Base-by-base conservation (phyloP, 169 alveolate genomes). In the Plasmodium ovale region DNA sequence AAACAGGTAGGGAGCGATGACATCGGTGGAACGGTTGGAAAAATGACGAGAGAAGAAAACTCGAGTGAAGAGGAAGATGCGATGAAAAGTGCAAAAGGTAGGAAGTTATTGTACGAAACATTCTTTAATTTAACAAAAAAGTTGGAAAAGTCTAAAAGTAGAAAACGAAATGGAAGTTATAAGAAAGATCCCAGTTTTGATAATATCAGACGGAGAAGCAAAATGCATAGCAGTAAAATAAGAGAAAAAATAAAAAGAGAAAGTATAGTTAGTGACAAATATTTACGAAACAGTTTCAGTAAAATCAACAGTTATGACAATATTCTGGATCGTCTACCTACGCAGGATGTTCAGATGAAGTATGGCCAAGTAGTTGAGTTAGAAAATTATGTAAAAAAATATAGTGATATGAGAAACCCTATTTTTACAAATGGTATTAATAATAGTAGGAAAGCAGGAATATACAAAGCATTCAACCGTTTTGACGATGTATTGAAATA, bases 101-200 rank as follows among this genome's bases (percentile, higher is more conserved):
- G 25, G 44, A 54, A 54, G 12, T 16, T 12, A 54, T 72, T 72
- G 21, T 72, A 53, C 54, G 60, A 29, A 25, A 44, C 87, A 19
- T 72, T 72, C 54, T 33, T 72, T 16, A 19, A 72, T 72, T 29
- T 72, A 53, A 72, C 87, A 62, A 33, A 51, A 5, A 72, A 72
- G 67, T 72, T 33, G 16, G 87, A 29, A 19, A 72, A 58, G 33
- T 29, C 54, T 12, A 31, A 72, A 53, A 72, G 35, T 7, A 58
- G 33, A n/a, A 54, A 72, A 72, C 59, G 12, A 3, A 21, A 19
- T 4, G 44, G 3, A 21, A 4, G 31, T 42, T 9, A 3, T 16
- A 39, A 70, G 31, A 68, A 31, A 19, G 21, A n/a, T 9, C 25
- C 6, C 3, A n/a, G n/a, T n/a, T 14, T 49, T 29, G 69, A 29